Percentiles rank a stretch among this genome's conserved stretches.
Evolutionary conservation across 805 yeast species (phyloP).

Genomic region (Isabelozyma heimii): DNA sequence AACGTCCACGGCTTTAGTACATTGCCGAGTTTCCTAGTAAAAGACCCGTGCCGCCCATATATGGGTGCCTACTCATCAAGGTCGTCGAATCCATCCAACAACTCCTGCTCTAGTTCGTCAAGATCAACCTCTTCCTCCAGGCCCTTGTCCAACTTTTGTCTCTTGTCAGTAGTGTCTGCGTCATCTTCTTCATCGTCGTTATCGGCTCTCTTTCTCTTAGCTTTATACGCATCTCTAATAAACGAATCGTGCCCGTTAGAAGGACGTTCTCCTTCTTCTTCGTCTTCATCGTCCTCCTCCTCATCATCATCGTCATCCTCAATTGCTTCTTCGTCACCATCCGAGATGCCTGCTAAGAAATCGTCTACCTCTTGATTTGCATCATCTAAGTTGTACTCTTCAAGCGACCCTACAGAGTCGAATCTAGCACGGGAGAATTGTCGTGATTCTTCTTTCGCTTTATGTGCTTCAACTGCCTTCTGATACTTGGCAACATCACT

Average conservation of each 20-base stretch:
- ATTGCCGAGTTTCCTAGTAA: no score
- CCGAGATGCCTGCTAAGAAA: conserved; percentile 44
- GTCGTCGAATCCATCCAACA: conserved; percentile 52
- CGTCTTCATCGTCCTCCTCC: conserved; percentile 16
- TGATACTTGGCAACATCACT: conserved; percentile 46
- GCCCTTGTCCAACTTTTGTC: neutral
- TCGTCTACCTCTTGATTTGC: conserved; percentile 47
- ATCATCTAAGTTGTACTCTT: conserved; percentile 39
- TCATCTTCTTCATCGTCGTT: conserved; percentile 3
- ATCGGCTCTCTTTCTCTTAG: conserved; percentile 2
- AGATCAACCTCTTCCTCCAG: conserved; percentile 22
- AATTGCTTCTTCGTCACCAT: conserved; percentile 28
- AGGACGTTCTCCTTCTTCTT: conserved; percentile 1
- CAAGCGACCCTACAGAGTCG: conserved; percentile 27
- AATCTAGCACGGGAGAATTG: conserved; percentile 24
- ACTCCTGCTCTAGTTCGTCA: conserved; percentile 49
- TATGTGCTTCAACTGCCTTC: conserved; percentile 21
- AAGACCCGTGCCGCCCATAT: neutral
- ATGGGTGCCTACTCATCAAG: conserved; percentile 28
- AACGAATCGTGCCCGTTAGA: conserved; percentile 1
- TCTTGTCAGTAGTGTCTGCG: conserved; percentile 3
- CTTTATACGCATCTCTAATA: neutral
- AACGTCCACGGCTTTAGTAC: no score
- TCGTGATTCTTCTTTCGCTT: conserved; percentile 10
- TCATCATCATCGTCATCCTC: conserved; percentile 27